Evolutionary conservation across 441 rosid genomes (phyloP).

Genomic region (Erodium moschatum): DNA sequence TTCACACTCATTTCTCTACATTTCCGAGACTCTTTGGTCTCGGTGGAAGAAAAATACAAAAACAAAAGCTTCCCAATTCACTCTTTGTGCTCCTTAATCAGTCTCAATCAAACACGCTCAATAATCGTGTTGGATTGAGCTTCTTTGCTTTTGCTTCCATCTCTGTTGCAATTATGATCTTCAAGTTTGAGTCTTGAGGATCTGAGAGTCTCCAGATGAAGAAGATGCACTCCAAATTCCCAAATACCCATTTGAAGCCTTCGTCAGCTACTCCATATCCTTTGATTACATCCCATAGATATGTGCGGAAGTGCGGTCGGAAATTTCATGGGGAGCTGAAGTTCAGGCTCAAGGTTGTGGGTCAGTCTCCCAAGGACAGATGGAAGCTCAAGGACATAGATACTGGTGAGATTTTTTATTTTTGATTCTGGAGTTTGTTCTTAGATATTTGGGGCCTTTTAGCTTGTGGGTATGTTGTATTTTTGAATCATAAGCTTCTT

Average conservation of each 20-base stretch:
- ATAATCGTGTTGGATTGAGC: background rate
- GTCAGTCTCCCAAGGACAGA: slow-evolving; percentile 40
- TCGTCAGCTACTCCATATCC: slow-evolving; percentile 21
- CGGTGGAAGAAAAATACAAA: too few relatives aligned
- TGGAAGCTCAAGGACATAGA: slow-evolving; percentile 75
- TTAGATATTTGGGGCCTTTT: background rate
- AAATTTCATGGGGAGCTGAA: background rate
- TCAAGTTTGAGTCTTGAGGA: slow-evolving; percentile 15
- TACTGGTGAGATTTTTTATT: slow-evolving; percentile 38
- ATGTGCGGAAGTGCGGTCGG: slow-evolving; percentile 23
- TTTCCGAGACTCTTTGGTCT: too few relatives aligned
- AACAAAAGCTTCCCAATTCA: background rate
- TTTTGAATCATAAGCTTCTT: slow-evolving; percentile 6
- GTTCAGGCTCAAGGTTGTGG: slow-evolving; percentile 32
- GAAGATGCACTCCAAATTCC: slow-evolving; percentile 28
- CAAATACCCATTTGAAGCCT: slow-evolving; percentile 22
- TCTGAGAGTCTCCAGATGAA: background rate
- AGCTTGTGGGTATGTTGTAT: background rate
- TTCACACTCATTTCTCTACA: background rate
- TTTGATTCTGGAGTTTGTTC: background rate
- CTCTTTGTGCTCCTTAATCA: background rate
- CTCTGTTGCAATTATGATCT: background rate
- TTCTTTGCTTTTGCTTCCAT: background rate
- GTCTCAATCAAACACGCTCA: slow-evolving; percentile 6
- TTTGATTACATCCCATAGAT: slow-evolving; percentile 19